phyloP scores from a whole-genome alignment of 495 filamentous ascomycete genomes.

The Cudoniella acicularis region DNA sequence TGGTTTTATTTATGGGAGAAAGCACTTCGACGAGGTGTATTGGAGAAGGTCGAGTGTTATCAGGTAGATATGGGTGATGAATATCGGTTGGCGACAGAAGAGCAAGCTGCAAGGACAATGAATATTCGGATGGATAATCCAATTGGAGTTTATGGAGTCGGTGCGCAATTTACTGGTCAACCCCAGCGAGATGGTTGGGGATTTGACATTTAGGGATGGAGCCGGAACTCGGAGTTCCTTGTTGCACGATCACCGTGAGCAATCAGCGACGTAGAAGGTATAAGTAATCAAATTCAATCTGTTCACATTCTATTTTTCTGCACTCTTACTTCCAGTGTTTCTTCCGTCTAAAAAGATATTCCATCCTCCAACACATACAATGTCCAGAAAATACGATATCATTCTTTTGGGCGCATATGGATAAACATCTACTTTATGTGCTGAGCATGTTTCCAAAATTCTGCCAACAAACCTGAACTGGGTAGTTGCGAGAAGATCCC shows the following conservation, averaged over 20 bases:
- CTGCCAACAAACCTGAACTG: background rate
- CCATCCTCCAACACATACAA: no score
- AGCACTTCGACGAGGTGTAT: slow-evolving; percentile 20
- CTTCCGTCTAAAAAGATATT: no score
- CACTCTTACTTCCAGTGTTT: background rate
- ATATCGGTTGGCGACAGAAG: slow-evolving; percentile 18
- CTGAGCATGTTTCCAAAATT: background rate
- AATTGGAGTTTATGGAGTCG: background rate
- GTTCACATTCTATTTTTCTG: no score
- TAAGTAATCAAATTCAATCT: no score
- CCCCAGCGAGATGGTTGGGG: background rate
- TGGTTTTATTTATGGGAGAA: slow-evolving; percentile 21
- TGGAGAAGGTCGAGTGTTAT: slow-evolving; percentile 18
- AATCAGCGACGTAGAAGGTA: no score
- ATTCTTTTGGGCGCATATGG: background rate
- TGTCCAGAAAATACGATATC: background rate
- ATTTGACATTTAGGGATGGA: no score
- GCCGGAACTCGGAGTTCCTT: no score
- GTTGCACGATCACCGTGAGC: background rate
- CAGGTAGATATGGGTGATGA: slow-evolving; percentile 16
- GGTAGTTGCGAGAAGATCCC: background rate
- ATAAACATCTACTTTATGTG: background rate
- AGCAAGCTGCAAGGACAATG: slow-evolving; percentile 7
- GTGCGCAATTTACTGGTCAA: background rate
- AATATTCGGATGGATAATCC: background rate